phyloP scores from a whole-genome alignment of 2,329 filamentous ascomycete genomes.

The Rutstroemia sp. region DNA sequence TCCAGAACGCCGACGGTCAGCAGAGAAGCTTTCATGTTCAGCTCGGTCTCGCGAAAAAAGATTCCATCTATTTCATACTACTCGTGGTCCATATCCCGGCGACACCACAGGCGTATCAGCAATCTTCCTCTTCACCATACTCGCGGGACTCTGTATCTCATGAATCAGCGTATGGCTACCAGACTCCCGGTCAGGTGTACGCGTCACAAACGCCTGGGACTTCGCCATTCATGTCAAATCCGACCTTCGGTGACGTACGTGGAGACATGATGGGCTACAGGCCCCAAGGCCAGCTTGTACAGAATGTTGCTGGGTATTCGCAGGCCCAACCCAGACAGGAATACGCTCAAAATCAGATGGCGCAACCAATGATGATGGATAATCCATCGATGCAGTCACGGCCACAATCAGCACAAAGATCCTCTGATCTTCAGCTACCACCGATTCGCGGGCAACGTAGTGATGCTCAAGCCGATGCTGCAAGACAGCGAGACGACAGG shows the following conservation, averaged over 20 bases:
- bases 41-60: constrained; percentile 51
- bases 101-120: constrained; percentile 21
- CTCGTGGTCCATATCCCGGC: constrained; percentile 29
- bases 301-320: constrained; percentile 37
- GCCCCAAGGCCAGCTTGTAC: constrained; percentile 17
- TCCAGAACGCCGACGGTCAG: constrained; percentile 45
- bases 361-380: constrained; percentile 48
- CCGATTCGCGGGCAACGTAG: constrained; percentile 31
- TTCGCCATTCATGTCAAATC: constrained; percentile 19
- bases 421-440: constrained; percentile 35
- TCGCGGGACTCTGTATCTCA: constrained; percentile 23
- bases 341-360: constrained; percentile 32
- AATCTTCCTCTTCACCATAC: constrained; percentile 22
- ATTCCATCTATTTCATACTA: constrained; percentile 56
- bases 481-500: constrained; percentile 41
- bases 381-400: constrained; percentile 29
- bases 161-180: constrained; percentile 27
- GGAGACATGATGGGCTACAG: constrained; percentile 23
- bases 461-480: constrained; percentile 19
- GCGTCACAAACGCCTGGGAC: constrained; percentile 15
- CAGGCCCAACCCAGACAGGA: constrained; percentile 39
- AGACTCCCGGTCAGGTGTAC: constrained; percentile 22
- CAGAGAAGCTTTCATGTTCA: constrained; percentile 42
- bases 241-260: constrained; percentile 20
- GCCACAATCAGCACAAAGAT: constrained; percentile 32